Evolutionary conservation across 192 early-diverging fungal species (phyloP), one percentile per base, ranked within the genome.

Genomic region (Umbelopsis ramanniana): DNA sequence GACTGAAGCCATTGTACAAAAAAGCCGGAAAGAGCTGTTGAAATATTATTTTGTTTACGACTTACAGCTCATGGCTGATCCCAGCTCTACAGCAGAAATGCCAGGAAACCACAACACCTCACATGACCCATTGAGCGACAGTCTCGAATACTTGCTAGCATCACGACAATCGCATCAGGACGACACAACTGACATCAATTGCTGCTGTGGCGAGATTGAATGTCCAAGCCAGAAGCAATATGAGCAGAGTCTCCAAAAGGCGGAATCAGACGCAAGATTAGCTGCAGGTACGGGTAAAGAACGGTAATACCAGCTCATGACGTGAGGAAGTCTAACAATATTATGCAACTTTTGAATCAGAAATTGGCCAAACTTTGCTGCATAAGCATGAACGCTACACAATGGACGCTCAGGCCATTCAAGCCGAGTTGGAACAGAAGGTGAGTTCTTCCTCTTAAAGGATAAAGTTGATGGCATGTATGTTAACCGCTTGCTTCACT

Each of bases 291-390:
- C 68, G 50, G 40, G 2, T 22, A 48, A 21, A 29, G 35, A 23
- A 17, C 23, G 48, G 24, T 12, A 72, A 53, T 52, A 22, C 66
- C 21, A 45, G 26, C 24, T 69, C 23, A 74, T 14, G 9, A 3
- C 46, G 4, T 19, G 35, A 14, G 12, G 45, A n/a, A 24, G 33
- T 53, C 52, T 46, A 43, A 43, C 40, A 43, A 43, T 12, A 43
- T 24, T 9, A 63, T 48, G 3, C 9, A 46, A 35, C 23, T 37
- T 46, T 66, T 12, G 45, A 43, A 68, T 40, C 46, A 84, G 83
- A 84, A 72, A 74, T 84, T 66, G 83, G 83, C 23, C 83, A 84
- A 54, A 71, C 75, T 12, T 63, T 84, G 48, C 67, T 84, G 33
- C 72, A 75, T 7, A 79, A 75, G 52, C 80, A 84, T 68, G 80